These are phyloP conservation scores for Osmozyma mogii DNA, from an alignment of 805 yeast genomes.

Conservation along the genomic window DNA sequence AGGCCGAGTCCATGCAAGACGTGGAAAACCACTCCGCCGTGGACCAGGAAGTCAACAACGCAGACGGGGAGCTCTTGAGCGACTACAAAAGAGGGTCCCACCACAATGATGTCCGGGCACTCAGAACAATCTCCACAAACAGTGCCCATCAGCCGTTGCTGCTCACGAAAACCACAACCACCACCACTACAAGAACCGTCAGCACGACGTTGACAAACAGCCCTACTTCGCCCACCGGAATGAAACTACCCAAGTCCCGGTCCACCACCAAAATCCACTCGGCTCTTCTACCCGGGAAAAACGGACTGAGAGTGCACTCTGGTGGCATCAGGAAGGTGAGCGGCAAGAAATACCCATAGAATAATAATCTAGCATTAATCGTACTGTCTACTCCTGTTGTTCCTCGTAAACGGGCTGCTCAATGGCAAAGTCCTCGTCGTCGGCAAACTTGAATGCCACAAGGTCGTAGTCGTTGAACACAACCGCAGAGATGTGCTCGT, in stretches of 20 bases:
- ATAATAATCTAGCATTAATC: too few relatives aligned
- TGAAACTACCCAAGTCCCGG: slow-evolving; percentile 8
- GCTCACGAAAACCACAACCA: slow-evolving; percentile 37
- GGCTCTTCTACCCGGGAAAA: slow-evolving; percentile 11
- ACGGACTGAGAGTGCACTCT: slow-evolving; percentile 8
- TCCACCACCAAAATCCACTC: slow-evolving; percentile 10
- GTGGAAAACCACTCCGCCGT: slow-evolving; percentile 3
- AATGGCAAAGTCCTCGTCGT: slow-evolving; percentile 29
- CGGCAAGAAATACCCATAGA: slow-evolving; percentile 10
- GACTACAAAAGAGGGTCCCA: slow-evolving; percentile 17
- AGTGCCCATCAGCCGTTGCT: slow-evolving; percentile 25
- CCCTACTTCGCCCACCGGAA: slow-evolving; percentile 20
- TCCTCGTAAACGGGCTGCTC: slow-evolving; percentile 30
- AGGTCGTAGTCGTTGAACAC: slow-evolving; percentile 33
- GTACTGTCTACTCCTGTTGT: background rate
- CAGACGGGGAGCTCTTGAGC: slow-evolving; percentile 10
- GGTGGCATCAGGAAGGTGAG: slow-evolving; percentile 13
- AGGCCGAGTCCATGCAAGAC: slow-evolving; percentile 16
- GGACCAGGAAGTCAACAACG: slow-evolving; percentile 9
- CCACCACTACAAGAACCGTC: slow-evolving; percentile 43
- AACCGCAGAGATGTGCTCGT: slow-evolving; percentile 20
- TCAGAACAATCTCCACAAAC: slow-evolving; percentile 31
- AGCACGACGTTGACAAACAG: slow-evolving; percentile 32
- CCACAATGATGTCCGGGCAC: slow-evolving; percentile 29
- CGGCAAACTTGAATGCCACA: slow-evolving; percentile 31